Percentiles rank a stretch among this genome's conserved stretches.
Evolutionary conservation across 2,329 filamentous ascomycete species (phyloP).

Genomic region (Kalmusia sp.): DNA sequence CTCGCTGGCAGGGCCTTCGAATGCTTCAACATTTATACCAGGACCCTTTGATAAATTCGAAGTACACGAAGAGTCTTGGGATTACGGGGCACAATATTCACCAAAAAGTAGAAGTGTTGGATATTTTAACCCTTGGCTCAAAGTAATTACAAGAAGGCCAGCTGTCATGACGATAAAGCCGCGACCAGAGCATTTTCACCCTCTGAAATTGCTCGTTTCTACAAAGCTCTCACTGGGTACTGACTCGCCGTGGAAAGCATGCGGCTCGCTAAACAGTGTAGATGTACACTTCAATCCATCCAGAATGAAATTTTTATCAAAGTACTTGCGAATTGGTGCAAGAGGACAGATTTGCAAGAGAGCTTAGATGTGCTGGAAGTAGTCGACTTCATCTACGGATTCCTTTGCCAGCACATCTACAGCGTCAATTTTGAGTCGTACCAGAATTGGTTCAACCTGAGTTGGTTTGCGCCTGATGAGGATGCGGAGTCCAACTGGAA

Average conservation of each 20-base stretch:
- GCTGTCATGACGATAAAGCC: not conserved
- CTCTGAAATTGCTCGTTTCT: not conserved
- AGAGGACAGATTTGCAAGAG: not conserved
- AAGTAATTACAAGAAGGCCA: not conserved
- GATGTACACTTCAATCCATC: not conserved
- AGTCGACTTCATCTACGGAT: not conserved
- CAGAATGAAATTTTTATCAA: too few species aligned
- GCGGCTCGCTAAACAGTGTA: not conserved
- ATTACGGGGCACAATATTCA: too few species aligned
- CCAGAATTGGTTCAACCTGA: not conserved
- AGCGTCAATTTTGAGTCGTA: not conserved
- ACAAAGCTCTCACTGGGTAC: not conserved
- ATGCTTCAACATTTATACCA: not conserved
- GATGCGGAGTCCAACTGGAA: too few species aligned
- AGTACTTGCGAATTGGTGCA: too few species aligned
- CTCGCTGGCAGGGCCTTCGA: not conserved
- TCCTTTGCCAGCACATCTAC: not conserved
- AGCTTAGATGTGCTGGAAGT: not conserved
- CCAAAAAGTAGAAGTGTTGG: not conserved
- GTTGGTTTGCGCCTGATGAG: too few species aligned
- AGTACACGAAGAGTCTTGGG: not conserved
- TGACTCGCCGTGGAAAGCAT: not conserved
- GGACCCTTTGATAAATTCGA: not conserved
- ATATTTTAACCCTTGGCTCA: not conserved
- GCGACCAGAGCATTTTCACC: not conserved